Base-by-base conservation (phyloP, 768 basidiomycete genomes). In the Tubosaeta sp. region DNA sequence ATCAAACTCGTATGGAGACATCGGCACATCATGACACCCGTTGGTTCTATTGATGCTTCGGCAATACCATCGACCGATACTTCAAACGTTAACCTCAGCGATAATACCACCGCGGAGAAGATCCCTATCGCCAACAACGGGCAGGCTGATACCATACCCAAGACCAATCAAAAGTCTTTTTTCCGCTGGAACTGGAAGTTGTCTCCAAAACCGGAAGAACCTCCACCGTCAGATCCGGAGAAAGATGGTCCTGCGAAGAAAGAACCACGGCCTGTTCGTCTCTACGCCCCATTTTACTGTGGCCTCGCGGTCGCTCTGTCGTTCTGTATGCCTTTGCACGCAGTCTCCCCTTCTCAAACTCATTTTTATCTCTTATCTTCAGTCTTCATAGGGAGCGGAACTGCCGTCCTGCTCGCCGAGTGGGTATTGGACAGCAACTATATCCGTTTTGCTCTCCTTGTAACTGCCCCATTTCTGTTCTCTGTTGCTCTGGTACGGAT, bases 1-100 rank as follows among this genome's bases (percentile, higher is more conserved):
- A 89, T 92, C 74, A 82, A 83, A 61, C 82, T 86, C 65, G 84
- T 93, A 48, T 91, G 90, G 90, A 69, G 76, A 50, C 62, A 74
- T 31, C 75, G 82, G 44, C 62, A 71, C 52, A 52, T 53, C 8
- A 22, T 34, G 2, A 33, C 62, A 13, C 66, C 73, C 38, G 9
- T 22, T 3, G 52, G 32, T 41, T 55, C 66, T 27, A 12, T 29
- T 16, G 64, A 75, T 32, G 72, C 74, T 42, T 79, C 80, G 5
- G 43, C 25, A 9, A 59, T 74, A 17, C 72, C 76, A 16, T 80
- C 80, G 4, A 74, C 74, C 7, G 75, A 76, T 3, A 69, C 73
- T 27, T 84, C 83, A 2, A 74, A 80, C 43, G 69, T 79, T 47
- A 78, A 81, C 57, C 74, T 87, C 25, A 74, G 65, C 44, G 79